Percentiles rank a stretch among this genome's conserved stretches.
Evolutionary conservation across 2,329 filamentous ascomycete genomes (phyloP).

Genomic region (Neopestalotiopsis sp.): DNA sequence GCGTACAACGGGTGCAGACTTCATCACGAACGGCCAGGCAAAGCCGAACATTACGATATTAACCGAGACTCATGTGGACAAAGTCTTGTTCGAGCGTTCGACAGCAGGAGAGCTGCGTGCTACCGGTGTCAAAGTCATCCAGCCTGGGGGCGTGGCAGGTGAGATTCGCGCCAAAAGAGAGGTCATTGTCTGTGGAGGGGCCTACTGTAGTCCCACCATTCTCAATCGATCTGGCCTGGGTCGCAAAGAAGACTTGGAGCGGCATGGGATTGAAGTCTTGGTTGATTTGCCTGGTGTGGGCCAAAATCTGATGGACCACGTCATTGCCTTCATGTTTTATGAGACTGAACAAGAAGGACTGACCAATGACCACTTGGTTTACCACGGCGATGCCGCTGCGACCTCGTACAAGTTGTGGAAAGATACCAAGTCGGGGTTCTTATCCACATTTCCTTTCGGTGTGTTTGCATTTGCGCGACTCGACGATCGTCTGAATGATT

Average conservation of each 20-base stretch:
- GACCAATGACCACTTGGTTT: conserved; percentile 59
- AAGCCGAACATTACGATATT: conserved; percentile 52
- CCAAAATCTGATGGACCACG: conserved; percentile 21
- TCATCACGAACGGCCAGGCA: conserved; percentile 46
- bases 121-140: conserved; percentile 46
- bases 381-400: conserved; percentile 57
- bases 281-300: conserved; percentile 31
- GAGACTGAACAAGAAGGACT: conserved; percentile 57
- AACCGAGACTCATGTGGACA: conserved; percentile 57
- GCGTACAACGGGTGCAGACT: conserved; percentile 60
- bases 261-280: conserved; percentile 21
- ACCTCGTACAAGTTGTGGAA: conserved; percentile 61
- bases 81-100: conserved; percentile 50
- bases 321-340: conserved; percentile 66
- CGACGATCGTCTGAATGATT: conserved; percentile 61
- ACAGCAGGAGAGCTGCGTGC: conserved; percentile 45
- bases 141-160: conserved; percentile 44
- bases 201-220: conserved; percentile 58
- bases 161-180: conserved; percentile 44
- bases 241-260: conserved; percentile 43
- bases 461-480: conserved; percentile 67
- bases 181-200: conserved; percentile 49
- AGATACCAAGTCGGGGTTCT: conserved; percentile 61
- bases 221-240: conserved; percentile 60
- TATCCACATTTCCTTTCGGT: conserved; percentile 68